phyloP scores from a whole-genome alignment of 106 monocot species.

The Posidonia australis region DNA sequence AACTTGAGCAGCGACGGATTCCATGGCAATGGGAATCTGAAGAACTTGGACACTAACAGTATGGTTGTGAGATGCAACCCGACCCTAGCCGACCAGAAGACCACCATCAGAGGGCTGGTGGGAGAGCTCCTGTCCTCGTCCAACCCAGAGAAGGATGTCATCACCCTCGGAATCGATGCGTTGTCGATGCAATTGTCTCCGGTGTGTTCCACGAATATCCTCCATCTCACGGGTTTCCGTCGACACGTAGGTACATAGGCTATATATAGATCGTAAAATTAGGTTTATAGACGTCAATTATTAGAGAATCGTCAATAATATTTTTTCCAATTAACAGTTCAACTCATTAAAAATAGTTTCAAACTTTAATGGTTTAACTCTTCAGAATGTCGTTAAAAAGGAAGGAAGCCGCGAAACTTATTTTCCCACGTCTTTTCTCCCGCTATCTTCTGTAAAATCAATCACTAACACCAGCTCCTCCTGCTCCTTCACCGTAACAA shows the following conservation, averaged over 20 bases:
- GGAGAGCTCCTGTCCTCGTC: constrained; percentile 32
- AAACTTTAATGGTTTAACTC: no score
- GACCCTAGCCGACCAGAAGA: constrained; percentile 25
- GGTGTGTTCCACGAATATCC: constrained; percentile 51
- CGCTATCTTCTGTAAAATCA: no score
- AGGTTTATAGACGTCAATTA: no score
- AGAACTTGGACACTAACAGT: neutral
- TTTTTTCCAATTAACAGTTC: no score
- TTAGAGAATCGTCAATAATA: no score
- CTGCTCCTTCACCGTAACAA: no score
- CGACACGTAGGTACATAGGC: constrained; percentile 43
- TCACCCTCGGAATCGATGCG: constrained; percentile 69
- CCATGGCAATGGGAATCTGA: neutral
- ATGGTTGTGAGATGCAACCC: constrained; percentile 38
- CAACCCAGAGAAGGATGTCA: constrained; percentile 33
- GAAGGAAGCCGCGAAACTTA: no score
- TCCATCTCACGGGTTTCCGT: constrained; percentile 51
- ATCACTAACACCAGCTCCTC: no score
- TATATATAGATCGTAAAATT: no score
- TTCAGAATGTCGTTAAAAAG: no score
- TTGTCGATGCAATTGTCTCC: constrained; percentile 56
- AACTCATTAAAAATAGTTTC: no score
- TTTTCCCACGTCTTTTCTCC: no score
- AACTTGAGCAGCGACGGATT: neutral
- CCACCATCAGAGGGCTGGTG: constrained; percentile 54